A percentile compares a stretch with the other conserved stretches of the same genome.
These are phyloP conservation scores for Blastobotrys buckinghamii DNA, from an alignment of 1,139 yeast genomes.

Conservation along the genomic window DNA sequence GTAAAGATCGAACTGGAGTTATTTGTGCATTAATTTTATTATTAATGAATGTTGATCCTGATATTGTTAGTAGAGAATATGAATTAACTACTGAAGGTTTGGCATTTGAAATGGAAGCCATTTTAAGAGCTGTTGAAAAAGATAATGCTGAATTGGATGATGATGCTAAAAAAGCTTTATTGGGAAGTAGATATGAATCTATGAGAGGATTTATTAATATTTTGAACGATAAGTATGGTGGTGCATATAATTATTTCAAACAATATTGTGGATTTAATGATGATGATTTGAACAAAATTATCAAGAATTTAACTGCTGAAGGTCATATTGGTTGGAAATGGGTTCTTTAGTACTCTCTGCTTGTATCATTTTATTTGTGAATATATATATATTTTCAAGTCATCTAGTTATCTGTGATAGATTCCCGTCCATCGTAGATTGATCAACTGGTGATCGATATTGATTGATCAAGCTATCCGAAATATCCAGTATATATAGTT, in stretches of 20 bases:
- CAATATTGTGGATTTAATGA: conserved; percentile 43
- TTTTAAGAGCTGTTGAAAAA: conserved; percentile 20
- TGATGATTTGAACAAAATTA: conserved; percentile 47
- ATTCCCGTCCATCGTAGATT: no score
- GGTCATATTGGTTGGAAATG: conserved; percentile 10
- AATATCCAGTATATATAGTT: no score
- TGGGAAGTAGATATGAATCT: conserved; percentile 65
- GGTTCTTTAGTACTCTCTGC: neutral
- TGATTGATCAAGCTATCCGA: no score
- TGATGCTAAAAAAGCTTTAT: conserved; percentile 37
- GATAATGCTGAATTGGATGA: conserved; percentile 12
- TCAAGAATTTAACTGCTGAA: conserved; percentile 38
- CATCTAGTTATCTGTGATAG: no score
- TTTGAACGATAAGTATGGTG: conserved; percentile 48
- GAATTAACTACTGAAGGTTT: conserved; percentile 69
- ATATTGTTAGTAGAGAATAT: conserved; percentile 64
- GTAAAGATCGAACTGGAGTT: conserved; percentile 82
- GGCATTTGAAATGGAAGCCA: conserved; percentile 20
- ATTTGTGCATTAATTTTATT: conserved; percentile 60
- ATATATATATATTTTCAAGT: neutral
- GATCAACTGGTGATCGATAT: no score
- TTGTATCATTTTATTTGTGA: neutral
- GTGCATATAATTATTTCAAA: conserved; percentile 47
- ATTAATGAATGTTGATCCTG: conserved; percentile 58
- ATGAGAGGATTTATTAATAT: conserved; percentile 61